phyloP scores from a whole-genome alignment of 768 basidiomycete genomes.

The Arthromyces matolae region DNA sequence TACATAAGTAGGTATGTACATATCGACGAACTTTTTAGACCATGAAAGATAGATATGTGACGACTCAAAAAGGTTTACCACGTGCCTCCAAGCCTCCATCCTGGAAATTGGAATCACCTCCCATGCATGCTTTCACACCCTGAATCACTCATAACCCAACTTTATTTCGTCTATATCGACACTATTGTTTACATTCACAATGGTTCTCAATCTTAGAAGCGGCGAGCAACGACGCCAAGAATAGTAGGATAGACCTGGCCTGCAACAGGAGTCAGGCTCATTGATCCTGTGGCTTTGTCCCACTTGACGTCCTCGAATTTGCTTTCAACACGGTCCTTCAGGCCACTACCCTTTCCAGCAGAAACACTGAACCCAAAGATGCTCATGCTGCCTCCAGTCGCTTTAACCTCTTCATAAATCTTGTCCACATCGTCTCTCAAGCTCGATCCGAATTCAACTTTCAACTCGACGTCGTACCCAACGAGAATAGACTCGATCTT shows the following conservation, averaged over 20 bases:
- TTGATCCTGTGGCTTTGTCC: conserved; percentile 5
- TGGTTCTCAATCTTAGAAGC: too few species aligned
- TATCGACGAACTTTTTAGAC: too few species aligned
- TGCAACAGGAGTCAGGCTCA: conserved; percentile 8
- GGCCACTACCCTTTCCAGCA: conserved; percentile 5
- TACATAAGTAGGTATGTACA: too few species aligned
- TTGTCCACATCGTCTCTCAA: conserved; percentile 2
- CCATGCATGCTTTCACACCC: too few species aligned
- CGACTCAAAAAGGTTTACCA: too few species aligned
- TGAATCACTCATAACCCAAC: too few species aligned
- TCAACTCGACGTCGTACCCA: conserved; percentile 9
- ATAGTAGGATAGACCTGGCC: conserved; percentile 11
- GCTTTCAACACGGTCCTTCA: not conserved
- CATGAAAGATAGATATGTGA: too few species aligned
- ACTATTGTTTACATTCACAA: too few species aligned
- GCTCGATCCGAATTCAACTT: not conserved
- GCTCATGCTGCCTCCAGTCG: conserved; percentile 2
- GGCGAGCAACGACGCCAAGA: conserved; percentile 7
- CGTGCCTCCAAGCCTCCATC: too few species aligned
- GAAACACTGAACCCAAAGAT: conserved; percentile 7
- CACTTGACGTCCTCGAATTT: conserved; percentile 9
- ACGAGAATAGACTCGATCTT: conserved; percentile 2
- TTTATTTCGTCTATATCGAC: too few species aligned
- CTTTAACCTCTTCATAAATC: conserved; percentile 9
- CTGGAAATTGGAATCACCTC: too few species aligned